Evolutionary conservation across 768 basidiomycete species (phyloP), one percentile per base, ranked within the genome.

Genomic region (Psilocybe sp.): DNA sequence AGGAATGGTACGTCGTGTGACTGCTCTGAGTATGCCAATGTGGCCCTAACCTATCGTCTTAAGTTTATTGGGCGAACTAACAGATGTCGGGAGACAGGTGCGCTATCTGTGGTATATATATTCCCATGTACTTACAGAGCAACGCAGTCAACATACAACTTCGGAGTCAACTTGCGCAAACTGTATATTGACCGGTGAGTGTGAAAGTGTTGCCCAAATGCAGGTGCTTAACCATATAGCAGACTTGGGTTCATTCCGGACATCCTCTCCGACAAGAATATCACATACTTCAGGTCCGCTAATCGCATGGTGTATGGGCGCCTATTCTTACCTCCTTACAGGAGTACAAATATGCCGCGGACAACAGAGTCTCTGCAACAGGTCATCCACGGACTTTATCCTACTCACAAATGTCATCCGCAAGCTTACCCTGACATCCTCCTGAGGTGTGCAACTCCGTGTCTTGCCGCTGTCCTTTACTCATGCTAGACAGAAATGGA

Each of bases 281-380:
- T 75, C 45, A 73, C 75, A 19, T 89, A 88, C 63, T 85, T 89
- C 55, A 73, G 87, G 75, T 81, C 31, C 10, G 45, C 44, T 32
- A 10, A 31, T 20, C 14, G 11, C 32, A 32, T 20, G 4, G 15
- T 23, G 31, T n/a, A 11, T 41, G 18, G 37, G 7, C 35, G 37
- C 5, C 12, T n/a, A 18, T 23, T 41, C 33, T 42, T 1, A 31
- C 13, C 15, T 16, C 11, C 36, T 33, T 12, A 8, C 44, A 84
- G 85, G 41, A 85, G 81, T 13, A 92, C 90, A 2, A 86, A 88
- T 59, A 80, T 92, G 64, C 80, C 88, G 0, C 75, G 90, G 32
- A 91, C 89, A 5, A 81, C 84, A 13, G 87, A 91, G 57, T 84
- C 84, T 0, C 66, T 90, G 14, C 83, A 87, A 55, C 82, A 92